Percentiles rank a stretch among this genome's conserved stretches.
Evolutionary conservation across 2,329 filamentous ascomycete genomes (phyloP).

Genomic region (Aureobasidium sp.): DNA sequence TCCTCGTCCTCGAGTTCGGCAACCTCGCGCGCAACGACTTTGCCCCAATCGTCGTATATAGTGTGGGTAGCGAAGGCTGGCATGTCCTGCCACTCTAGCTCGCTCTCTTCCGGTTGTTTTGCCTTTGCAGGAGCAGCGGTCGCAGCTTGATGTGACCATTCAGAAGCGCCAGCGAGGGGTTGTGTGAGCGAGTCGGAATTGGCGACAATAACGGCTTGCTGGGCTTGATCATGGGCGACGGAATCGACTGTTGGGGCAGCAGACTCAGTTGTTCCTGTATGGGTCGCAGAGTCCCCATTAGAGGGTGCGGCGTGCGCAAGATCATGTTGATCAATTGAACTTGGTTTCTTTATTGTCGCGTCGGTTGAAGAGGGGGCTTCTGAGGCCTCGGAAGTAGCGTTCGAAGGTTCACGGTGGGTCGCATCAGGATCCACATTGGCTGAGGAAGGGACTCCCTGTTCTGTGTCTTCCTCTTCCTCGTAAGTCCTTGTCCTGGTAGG

Average conservation of each 20-base stretch:
- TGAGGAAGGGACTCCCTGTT: neutral
- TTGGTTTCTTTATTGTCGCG: neutral
- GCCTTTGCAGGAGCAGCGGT: conserved; percentile 43
- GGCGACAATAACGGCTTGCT: conserved; percentile 8
- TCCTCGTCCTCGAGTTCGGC: conserved; percentile 62
- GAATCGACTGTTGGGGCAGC: neutral
- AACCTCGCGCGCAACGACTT: conserved; percentile 74
- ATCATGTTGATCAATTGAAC: neutral
- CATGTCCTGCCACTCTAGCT: conserved; percentile 83
- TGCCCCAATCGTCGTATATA: conserved; percentile 91
- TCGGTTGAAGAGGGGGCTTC: neutral
- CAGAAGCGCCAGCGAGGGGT: conserved; percentile 47
- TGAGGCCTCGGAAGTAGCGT: neutral
- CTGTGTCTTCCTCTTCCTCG: conserved; percentile 22
- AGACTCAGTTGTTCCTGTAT: neutral
- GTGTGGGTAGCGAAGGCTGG: conserved; percentile 87
- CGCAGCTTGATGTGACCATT: conserved; percentile 85
- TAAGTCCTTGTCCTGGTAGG: conserved; percentile 26
- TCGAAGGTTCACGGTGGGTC: neutral
- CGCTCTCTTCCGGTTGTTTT: conserved; percentile 44
- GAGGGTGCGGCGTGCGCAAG: neutral
- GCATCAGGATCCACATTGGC: neutral
- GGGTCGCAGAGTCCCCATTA: neutral
- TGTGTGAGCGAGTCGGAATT: neutral
- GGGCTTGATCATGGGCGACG: neutral